Conservation (phyloP, 306 rosid genomes). For the Gleditsia sinensis region DNA sequence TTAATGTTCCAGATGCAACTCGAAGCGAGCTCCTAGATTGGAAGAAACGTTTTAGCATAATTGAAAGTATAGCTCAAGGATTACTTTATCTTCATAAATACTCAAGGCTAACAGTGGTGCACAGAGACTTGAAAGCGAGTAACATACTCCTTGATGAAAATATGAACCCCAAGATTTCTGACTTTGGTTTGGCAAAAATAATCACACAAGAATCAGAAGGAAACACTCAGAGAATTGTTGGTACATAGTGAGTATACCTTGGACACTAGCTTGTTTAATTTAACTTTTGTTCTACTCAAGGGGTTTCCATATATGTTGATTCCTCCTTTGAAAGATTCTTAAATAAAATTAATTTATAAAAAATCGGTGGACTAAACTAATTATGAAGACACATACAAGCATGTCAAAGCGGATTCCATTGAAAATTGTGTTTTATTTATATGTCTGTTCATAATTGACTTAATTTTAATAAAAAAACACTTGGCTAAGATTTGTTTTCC, state of each 20-base stretch:
- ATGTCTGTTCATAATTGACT: too few relatives aligned
- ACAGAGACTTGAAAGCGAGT: constrained; percentile 18
- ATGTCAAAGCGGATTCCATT: too few relatives aligned
- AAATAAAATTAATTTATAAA: too few relatives aligned
- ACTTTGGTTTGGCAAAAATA: constrained; percentile 19
- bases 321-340: too few relatives aligned
- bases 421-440: too few relatives aligned
- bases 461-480: too few relatives aligned
- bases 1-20: background rate
- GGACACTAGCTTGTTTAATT: too few relatives aligned
- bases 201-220: background rate
- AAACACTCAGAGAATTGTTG: constrained; percentile 5
- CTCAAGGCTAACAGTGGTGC: constrained; percentile 13
- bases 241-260: constrained; percentile 4
- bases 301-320: background rate
- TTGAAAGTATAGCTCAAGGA: constrained; percentile 30
- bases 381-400: too few relatives aligned
- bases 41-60: constrained; percentile 12
- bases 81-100: constrained; percentile 25
- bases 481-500: background rate
- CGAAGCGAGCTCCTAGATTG: background rate
- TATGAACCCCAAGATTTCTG: constrained; percentile 20
- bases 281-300: background rate
- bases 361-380: too few relatives aligned
- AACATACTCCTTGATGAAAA: constrained; percentile 28